A percentile compares a stretch with the other conserved stretches of the same genome.
Conservation (phyloP, 2,329 filamentous ascomycete genomes). For the Phialophora expanda region DNA sequence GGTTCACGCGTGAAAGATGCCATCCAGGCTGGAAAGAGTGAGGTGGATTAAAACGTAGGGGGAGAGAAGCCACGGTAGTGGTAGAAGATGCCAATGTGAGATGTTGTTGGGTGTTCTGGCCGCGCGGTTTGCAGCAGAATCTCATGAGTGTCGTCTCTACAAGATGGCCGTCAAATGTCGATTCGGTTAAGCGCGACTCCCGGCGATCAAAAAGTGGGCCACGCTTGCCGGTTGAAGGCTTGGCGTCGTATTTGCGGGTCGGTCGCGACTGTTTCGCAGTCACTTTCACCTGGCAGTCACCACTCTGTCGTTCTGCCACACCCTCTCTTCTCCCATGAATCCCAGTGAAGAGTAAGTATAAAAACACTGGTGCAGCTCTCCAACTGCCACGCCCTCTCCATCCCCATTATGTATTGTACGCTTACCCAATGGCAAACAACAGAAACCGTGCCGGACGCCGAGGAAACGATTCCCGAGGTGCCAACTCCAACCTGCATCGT, state of each 20-base stretch:
- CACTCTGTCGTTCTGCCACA: conserved; percentile 19
- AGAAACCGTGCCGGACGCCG: conserved; percentile 32
- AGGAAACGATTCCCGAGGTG: conserved; percentile 32
- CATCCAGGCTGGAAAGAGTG: conserved; percentile 23
- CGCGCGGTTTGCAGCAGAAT: conserved; percentile 1
- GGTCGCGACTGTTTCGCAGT: conserved; percentile 5
- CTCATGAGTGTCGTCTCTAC: conserved; percentile 23
- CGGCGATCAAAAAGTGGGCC: not conserved
- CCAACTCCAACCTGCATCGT: conserved; percentile 31
- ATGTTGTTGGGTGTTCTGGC: conserved; percentile 1
- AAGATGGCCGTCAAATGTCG: conserved; percentile 20
- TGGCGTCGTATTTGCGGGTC: conserved; percentile 1
- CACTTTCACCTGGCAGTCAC: conserved; percentile 10
- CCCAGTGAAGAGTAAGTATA: conserved; percentile 39
- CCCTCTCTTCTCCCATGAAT: conserved; percentile 26
- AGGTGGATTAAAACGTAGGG: not conserved
- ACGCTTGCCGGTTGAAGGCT: not conserved
- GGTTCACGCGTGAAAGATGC: conserved; percentile 23
- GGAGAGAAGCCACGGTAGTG: too few relatives aligned
- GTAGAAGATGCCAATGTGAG: not conserved
- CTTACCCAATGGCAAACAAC: conserved; percentile 28
- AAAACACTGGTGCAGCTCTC: conserved; percentile 40
- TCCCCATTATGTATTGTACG: not conserved
- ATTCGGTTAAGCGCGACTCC: conserved; percentile 25
- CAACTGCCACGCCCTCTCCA: conserved; percentile 31